These are phyloP conservation scores for Suhomyces coccinellae DNA, from an alignment of 1,139 yeast species.

Conservation along the genomic window DNA sequence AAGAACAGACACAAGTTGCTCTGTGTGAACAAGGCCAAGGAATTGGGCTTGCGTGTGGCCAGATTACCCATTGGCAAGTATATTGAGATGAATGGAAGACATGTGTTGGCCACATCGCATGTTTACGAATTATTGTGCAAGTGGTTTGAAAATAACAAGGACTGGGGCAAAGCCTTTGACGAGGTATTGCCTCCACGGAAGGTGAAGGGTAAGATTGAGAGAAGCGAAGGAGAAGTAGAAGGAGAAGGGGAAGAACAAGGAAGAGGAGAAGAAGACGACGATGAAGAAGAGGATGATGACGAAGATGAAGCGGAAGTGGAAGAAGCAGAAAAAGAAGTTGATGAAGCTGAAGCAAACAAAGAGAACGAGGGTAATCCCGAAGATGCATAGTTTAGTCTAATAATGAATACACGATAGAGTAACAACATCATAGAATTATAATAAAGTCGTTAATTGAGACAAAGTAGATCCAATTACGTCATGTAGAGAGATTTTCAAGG, in stretches of 20 bases:
- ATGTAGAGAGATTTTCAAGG: no score
- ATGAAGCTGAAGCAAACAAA: background rate
- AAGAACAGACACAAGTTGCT: constrained; percentile 85
- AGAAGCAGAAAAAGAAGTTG: background rate
- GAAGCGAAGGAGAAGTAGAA: constrained; percentile 13
- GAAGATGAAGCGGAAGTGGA: constrained; percentile 6
- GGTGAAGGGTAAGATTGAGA: constrained; percentile 27
- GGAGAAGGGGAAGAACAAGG: constrained; percentile 9
- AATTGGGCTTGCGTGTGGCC: constrained; percentile 69
- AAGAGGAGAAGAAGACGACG: constrained; percentile 10
- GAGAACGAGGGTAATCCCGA: background rate
- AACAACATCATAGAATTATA: no score
- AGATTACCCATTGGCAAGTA: constrained; percentile 86
- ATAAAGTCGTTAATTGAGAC: no score
- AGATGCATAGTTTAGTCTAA: background rate
- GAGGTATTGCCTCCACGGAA: constrained; percentile 82
- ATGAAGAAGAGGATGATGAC: constrained; percentile 10
- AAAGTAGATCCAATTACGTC: no score
- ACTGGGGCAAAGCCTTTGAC: constrained; percentile 89
- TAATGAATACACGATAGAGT: background rate
- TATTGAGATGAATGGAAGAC: constrained; percentile 79
- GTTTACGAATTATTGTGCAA: constrained; percentile 83
- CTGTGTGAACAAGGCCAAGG: constrained; percentile 79
- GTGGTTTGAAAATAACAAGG: constrained; percentile 67
- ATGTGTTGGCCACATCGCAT: constrained; percentile 90